These are phyloP conservation scores for Aquilaria sinensis DNA, from an alignment of 345 rosid species.

Conservation along the genomic window DNA sequence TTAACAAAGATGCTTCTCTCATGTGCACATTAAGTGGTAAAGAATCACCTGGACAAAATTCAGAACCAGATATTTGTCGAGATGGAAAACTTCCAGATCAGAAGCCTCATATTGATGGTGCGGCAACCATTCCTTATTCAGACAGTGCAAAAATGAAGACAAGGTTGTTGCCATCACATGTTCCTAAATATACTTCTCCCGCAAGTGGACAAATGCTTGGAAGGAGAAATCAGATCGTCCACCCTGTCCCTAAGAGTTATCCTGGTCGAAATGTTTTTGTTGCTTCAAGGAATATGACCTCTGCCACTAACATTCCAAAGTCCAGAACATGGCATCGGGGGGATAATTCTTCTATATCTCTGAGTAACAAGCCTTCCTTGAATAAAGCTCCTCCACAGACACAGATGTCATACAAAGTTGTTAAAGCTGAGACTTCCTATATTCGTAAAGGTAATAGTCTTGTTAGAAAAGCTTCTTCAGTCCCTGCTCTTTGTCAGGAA, in stretches of 20 bases:
- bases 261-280: slow-evolving; percentile 29
- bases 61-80: slow-evolving; percentile 25
- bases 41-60: slow-evolving; percentile 20
- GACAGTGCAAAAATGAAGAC: slow-evolving; percentile 26
- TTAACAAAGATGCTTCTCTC: slow-evolving; percentile 18
- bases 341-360: slow-evolving; percentile 25
- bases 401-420: slow-evolving; percentile 28
- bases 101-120: slow-evolving; percentile 24
- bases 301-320: slow-evolving; percentile 41
- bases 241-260: slow-evolving; percentile 33
- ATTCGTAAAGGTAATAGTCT: slow-evolving; percentile 95
- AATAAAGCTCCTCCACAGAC: slow-evolving; percentile 30
- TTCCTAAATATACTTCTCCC: slow-evolving; percentile 25
- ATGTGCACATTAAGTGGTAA: slow-evolving; percentile 17
- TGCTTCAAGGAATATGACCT: slow-evolving; percentile 35
- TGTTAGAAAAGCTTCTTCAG: slow-evolving; percentile 56
- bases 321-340: slow-evolving; percentile 78
- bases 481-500: slow-evolving; percentile 31
- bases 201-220: slow-evolving; percentile 29
- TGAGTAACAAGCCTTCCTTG: slow-evolving; percentile 34
- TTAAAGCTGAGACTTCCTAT: slow-evolving; percentile 42
- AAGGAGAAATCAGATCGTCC: slow-evolving; percentile 32
- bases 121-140: slow-evolving; percentile 21
- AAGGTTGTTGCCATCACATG: slow-evolving; percentile 21
- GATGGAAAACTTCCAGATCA: slow-evolving; percentile 23